These are phyloP conservation scores for Ophiocordyceps robertsii DNA, from an alignment of 2,329 filamentous ascomycete species.

Conservation along the genomic window DNA sequence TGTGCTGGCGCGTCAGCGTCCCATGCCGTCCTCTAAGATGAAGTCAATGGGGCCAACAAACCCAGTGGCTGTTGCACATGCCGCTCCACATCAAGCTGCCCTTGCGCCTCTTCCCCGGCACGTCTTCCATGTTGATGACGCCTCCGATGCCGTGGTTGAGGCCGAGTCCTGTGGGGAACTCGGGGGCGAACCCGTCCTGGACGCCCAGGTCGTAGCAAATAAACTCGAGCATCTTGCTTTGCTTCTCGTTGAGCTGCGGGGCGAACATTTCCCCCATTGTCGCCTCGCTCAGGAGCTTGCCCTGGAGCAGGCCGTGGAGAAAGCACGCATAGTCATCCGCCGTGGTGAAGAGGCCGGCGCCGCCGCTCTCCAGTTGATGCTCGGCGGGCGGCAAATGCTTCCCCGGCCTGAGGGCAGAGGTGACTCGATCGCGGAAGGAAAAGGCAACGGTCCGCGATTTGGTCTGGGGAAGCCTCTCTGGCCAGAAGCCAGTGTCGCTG, in stretches of 20 bases:
- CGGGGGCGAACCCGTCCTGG: slow-evolving; percentile 18
- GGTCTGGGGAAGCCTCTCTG: slow-evolving; percentile 12
- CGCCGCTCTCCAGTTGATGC: slow-evolving; percentile 25
- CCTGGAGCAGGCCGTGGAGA: slow-evolving; percentile 18
- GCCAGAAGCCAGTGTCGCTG: slow-evolving; percentile 22
- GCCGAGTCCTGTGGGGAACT: slow-evolving; percentile 18
- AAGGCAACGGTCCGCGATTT: slow-evolving; percentile 9
- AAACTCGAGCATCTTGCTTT: slow-evolving; percentile 8
- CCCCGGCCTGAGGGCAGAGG: slow-evolving; percentile 7
- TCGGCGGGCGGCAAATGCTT: slow-evolving; percentile 11
- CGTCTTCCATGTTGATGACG: slow-evolving; percentile 23
- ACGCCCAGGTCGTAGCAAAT: slow-evolving; percentile 7
- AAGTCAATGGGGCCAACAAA: slow-evolving; percentile 11
- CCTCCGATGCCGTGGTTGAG: slow-evolving; percentile 25
- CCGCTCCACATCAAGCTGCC: slow-evolving; percentile 32
- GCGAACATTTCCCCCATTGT: slow-evolving; percentile 22
- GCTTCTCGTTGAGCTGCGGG: slow-evolving; percentile 23
- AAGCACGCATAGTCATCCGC: slow-evolving; percentile 24
- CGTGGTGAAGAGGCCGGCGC: slow-evolving; percentile 28
- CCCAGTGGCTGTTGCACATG: slow-evolving; percentile 27
- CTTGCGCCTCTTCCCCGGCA: slow-evolving; percentile 23
- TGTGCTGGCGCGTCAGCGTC: slow-evolving; percentile 2
- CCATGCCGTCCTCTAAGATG: background rate
- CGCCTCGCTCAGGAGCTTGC: slow-evolving; percentile 15
- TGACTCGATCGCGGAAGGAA: slow-evolving; percentile 8